phyloP scores from a whole-genome alignment of 306 rosid species.

The Trifolium repens region DNA sequence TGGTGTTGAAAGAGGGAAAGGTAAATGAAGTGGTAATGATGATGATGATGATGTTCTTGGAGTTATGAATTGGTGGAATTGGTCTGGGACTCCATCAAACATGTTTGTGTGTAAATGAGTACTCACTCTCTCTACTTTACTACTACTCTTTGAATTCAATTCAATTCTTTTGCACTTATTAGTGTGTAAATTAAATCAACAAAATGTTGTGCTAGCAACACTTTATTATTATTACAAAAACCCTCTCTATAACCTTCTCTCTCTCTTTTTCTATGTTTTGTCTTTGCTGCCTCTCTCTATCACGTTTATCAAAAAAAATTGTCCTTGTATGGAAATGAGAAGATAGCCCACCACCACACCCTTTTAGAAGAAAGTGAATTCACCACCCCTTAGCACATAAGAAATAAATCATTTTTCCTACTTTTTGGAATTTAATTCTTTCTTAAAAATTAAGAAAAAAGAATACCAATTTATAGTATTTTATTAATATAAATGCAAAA shows the following conservation, averaged over 20 bases:
- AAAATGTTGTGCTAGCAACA: slow-evolving; percentile 44
- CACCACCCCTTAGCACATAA: slow-evolving; percentile 49
- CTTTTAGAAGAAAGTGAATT: slow-evolving; percentile 77
- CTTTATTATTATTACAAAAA: slow-evolving; percentile 44
- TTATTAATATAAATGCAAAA: too few relatives aligned
- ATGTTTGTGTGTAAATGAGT: slow-evolving; percentile 46
- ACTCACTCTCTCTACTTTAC: slow-evolving; percentile 25
- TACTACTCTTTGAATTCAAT: slow-evolving; percentile 14
- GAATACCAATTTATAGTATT: too few relatives aligned
- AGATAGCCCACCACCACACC: slow-evolving; percentile 76
- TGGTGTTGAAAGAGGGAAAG: slow-evolving; percentile 53
- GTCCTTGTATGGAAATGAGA: slow-evolving; percentile 65
- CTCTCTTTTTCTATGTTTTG: slow-evolving; percentile 27
- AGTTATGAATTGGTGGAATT: slow-evolving; percentile 85
- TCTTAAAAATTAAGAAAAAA: too few relatives aligned
- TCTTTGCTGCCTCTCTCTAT: slow-evolving; percentile 48
- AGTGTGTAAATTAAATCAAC: slow-evolving; percentile 61
- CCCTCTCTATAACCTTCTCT: slow-evolving; percentile 19
- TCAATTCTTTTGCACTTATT: slow-evolving; percentile 24
- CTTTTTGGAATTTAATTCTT: too few relatives aligned
- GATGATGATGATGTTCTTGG: slow-evolving; percentile 54
- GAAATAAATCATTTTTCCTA: too few relatives aligned
- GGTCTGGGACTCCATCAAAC: slow-evolving; percentile 92
- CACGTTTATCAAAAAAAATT: slow-evolving; percentile 70
- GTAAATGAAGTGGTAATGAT: slow-evolving; percentile 60